Evolutionary conservation across 2,329 filamentous ascomycete genomes (phyloP), one percentile per base, ranked within the genome.

Genomic region (Trichoderma semiorbis): DNA sequence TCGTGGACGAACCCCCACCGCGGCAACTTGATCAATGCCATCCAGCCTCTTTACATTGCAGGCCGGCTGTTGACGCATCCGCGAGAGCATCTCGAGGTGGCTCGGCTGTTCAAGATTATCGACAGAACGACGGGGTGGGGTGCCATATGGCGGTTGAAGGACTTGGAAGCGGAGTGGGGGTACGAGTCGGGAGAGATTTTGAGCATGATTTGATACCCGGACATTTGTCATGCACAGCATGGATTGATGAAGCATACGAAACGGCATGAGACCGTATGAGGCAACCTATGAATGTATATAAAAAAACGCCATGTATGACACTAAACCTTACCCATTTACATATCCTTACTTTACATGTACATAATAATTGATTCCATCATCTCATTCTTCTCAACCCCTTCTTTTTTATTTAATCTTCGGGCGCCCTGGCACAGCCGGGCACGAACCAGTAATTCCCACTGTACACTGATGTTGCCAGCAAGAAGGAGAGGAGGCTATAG

Each of bases 1-100:
- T 87, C 86, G 1, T 75, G 83, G 43, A 81, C 85, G 3, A 88
- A 88, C 8, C 69, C 69, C 5, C 69, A 71, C 62, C 61, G 62
- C 34, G 69, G 69, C 1, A 86, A 83, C 65, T 74, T 86, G 61
- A 86, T 85, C 39, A 87, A 88, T 71, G 84, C 85, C 11, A 85
- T 87, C 6, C 85, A 87, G 69, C 85, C 85, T 0, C 79, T 88
- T 0, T 87, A 83, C 78, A 79, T 88, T 21, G 86, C 86, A 0
- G 86, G 85, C 0, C 82, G 81, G 18, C 73, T 86, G 0, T 80
- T 88, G 39, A 86, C 83, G 6, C 85, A 87, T 73, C 79, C 78
- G 0, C 75, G 75, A 26, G 79, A 84, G 66, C 80, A 79, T 10
- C 74, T 78, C 2, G 75, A 79, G 28, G 77, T 84, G 7, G 77